These are phyloP conservation scores for Cynanchum wilfordii DNA, from an alignment of 257 asterid genomes.

Conservation along the genomic window DNA sequence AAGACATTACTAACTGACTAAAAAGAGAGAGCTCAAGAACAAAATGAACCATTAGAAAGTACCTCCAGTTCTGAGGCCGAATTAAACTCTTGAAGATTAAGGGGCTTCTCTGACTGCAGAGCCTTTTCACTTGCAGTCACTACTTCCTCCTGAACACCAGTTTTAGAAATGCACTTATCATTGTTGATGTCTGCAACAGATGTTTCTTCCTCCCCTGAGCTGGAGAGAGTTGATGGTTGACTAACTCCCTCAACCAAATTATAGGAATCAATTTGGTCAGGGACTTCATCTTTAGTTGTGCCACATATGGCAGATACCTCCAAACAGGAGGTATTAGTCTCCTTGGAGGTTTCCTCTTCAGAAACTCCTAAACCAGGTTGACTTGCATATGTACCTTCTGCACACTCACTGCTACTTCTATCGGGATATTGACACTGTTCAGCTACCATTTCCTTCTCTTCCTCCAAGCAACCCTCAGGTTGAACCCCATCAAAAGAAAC, in stretches of 20 bases:
- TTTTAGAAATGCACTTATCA: conserved; percentile 16
- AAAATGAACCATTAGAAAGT: conserved; percentile 1
- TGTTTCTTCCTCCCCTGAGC: conserved; percentile 29
- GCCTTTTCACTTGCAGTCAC: conserved; percentile 21
- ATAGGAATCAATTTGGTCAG: conserved; percentile 22
- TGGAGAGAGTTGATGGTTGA: conserved; percentile 19
- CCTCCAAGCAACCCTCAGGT: conserved; percentile 46
- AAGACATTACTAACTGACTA: background rate
- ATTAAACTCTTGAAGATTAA: conserved; percentile 50
- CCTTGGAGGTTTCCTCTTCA: conserved; percentile 25
- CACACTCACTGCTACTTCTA: conserved; percentile 15
- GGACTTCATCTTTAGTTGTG: conserved; percentile 20
- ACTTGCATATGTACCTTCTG: conserved; percentile 6
- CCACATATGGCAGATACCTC: conserved; percentile 15
- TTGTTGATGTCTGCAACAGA: conserved; percentile 22
- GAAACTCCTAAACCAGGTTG: conserved; percentile 20
- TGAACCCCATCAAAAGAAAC: conserved; percentile 33
- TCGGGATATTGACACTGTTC: conserved; percentile 28
- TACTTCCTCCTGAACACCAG: conserved; percentile 30
- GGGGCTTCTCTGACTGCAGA: conserved; percentile 34
- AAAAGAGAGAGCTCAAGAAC: background rate
- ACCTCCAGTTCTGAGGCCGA: conserved; percentile 72
- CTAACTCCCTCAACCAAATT: conserved; percentile 22
- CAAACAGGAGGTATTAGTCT: conserved; percentile 12
- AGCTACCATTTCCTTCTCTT: conserved; percentile 37